Evolutionary conservation across 2,329 filamentous ascomycete genomes (phyloP).

Genomic region (Orbilia ellipsospora): DNA sequence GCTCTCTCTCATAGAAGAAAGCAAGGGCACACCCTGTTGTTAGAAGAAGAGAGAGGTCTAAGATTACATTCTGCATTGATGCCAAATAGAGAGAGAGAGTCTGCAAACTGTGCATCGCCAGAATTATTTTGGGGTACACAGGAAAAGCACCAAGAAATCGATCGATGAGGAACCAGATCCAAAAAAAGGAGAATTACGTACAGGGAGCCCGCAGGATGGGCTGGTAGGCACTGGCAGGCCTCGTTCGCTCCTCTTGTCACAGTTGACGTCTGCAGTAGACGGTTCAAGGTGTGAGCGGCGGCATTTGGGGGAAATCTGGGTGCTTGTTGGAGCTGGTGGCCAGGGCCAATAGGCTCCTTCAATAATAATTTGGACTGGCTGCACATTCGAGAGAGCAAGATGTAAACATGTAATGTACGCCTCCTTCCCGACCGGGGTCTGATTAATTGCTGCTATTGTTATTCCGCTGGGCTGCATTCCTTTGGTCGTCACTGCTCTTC

Average conservation of each 20-base stretch:
- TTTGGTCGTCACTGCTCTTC: neutral
- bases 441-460: slow-evolving; percentile 2
- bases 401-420: slow-evolving; percentile 37
- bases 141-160: neutral
- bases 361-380: too few species aligned
- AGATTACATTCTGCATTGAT: slow-evolving; percentile 10
- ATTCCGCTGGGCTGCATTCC: neutral
- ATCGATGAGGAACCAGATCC: neutral
- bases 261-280: neutral
- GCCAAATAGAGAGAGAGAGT: slow-evolving; percentile 21
- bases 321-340: slow-evolving; percentile 53
- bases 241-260: neutral
- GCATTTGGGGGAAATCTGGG: slow-evolving; percentile 47
- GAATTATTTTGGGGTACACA: slow-evolving; percentile 1
- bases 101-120: neutral
- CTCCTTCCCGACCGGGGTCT: slow-evolving; percentile 48
- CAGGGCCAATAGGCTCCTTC: neutral
- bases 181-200: slow-evolving; percentile 5
- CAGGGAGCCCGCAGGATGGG: neutral
- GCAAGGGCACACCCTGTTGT: neutral
- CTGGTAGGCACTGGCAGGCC: slow-evolving; percentile 8
- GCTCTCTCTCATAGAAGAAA: neutral
- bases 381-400: neutral
- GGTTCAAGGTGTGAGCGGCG: slow-evolving; percentile 1
- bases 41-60: neutral